phyloP scores from a whole-genome alignment of 768 basidiomycete species.

The Trametes gibbosa region DNA sequence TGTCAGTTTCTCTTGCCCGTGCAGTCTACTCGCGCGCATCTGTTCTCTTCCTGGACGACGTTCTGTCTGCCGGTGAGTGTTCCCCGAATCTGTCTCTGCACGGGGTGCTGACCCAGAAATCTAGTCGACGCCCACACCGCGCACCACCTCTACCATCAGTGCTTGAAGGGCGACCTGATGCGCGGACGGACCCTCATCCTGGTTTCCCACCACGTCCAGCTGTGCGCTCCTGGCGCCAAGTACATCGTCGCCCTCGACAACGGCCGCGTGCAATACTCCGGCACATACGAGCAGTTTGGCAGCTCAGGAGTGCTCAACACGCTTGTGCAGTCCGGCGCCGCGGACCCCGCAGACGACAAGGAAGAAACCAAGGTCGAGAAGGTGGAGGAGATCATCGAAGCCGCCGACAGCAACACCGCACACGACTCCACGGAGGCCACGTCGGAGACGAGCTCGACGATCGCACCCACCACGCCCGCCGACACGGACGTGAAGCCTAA shows the following conservation, averaged over 20 bases:
- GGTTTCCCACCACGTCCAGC: slow-evolving; percentile 92
- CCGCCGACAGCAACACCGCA: slow-evolving; percentile 19
- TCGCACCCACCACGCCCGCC: slow-evolving; percentile 33
- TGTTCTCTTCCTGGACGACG: slow-evolving; percentile 81
- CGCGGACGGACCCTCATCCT: slow-evolving; percentile 79
- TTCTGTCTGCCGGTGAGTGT: slow-evolving; percentile 46
- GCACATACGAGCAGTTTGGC: slow-evolving; percentile 61
- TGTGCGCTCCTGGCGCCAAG: slow-evolving; percentile 75
- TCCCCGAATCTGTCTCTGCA: background rate
- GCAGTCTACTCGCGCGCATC: slow-evolving; percentile 90
- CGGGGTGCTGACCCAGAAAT: background rate
- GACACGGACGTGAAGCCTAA: slow-evolving; percentile 29
- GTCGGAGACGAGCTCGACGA: slow-evolving; percentile 46
- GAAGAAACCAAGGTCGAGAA: slow-evolving; percentile 39
- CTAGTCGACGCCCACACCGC: slow-evolving; percentile 85
- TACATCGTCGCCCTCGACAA: slow-evolving; percentile 86
- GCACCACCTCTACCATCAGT: slow-evolving; percentile 75
- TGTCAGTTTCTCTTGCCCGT: slow-evolving; percentile 67
- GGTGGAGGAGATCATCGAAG: slow-evolving; percentile 33
- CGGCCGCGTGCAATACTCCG: slow-evolving; percentile 75
- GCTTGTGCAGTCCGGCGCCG: slow-evolving; percentile 57
- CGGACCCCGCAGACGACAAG: slow-evolving; percentile 42
- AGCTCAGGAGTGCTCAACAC: slow-evolving; percentile 62
- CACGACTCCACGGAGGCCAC: slow-evolving; percentile 17
- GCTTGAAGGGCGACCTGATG: slow-evolving; percentile 76